Evolutionary conservation across 2,329 filamentous ascomycete species (phyloP), one percentile per base, ranked within the genome.

Genomic region (Cyphellophora attinorum): DNA sequence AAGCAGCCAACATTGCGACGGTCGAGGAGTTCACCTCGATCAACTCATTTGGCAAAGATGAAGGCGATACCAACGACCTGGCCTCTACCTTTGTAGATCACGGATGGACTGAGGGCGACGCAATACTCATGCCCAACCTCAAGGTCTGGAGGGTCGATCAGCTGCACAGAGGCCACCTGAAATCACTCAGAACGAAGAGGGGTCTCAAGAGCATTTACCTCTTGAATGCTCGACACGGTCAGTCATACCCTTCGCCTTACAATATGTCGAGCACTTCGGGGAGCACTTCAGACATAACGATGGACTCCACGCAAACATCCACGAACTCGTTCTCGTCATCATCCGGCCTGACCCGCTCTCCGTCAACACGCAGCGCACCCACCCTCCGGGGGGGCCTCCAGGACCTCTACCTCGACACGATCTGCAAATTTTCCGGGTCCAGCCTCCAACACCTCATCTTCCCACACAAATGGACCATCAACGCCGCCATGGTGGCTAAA

Each of bases 401-500:
- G 23, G 52, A 65, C 36, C 58, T 61, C 11, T 74, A 70, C 46
- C 51, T 78, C 4, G 62, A 68, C 16, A 61, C 57, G 21, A 64
- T 78, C 38, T 62, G 67, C 13, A 52, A 57, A 2, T 58, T 66
- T 27, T 70, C 76, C 43, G 68, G 68, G 25, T 43, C 58, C 14
- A 68, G 59, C 2, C 52, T 79, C 27, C 65, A 63, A 28, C 70
- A 75, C 44, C 62, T 79, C 5, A 62, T 78, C 2, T 62, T 79
- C 4, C 64, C 65, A 3, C 64, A 74, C 19, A 59, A 64, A 28
- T 78, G 73, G 72, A 55, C 62, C 12, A 58, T 78, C 3, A 62
- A 64, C 11, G 57, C 62, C 3, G 51, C 59, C 2, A 58, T 68
- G 4, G 54, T 78, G 6, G 62, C 61, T 19, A 62, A 64, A 5